Conservation (phyloP, 352 stramenopile genomes). For the Globisporangium alternatum region DNA sequence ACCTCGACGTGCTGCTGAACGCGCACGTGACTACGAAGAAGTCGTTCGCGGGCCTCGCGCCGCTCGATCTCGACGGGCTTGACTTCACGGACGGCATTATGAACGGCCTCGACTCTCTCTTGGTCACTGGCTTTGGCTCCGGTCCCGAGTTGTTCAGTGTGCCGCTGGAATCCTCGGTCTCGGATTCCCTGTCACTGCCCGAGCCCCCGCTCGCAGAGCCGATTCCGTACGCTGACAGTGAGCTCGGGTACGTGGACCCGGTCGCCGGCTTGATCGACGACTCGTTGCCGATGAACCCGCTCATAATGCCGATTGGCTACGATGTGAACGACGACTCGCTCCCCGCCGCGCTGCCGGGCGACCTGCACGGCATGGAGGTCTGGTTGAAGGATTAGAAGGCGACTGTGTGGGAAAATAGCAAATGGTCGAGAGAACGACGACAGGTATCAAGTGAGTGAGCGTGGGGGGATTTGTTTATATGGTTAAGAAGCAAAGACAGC, state of each 20-base stretch:
- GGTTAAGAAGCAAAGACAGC: neutral
- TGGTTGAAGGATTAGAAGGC: slow-evolving; percentile 72
- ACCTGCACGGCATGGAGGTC: slow-evolving; percentile 78
- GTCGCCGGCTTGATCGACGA: slow-evolving; percentile 55
- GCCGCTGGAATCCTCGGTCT: too few species aligned
- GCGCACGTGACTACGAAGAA: slow-evolving; percentile 64
- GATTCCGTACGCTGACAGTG: slow-evolving; percentile 36
- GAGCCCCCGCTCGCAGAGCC: slow-evolving; percentile 25
- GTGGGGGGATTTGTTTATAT: slow-evolving; percentile 3
- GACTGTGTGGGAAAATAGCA: neutral
- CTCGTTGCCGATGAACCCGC: slow-evolving; percentile 28
- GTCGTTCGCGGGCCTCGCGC: slow-evolving; percentile 51
- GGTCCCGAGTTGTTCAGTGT: slow-evolving; percentile 10
- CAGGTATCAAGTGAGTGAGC: neutral
- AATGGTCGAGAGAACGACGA: too few species aligned
- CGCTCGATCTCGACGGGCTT: slow-evolving; percentile 57
- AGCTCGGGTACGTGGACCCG: slow-evolving; percentile 39
- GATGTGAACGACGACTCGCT: slow-evolving; percentile 33
- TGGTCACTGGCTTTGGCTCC: slow-evolving; percentile 58
- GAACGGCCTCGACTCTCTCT: slow-evolving; percentile 74
- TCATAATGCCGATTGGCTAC: slow-evolving; percentile 74
- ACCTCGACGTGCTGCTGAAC: slow-evolving; percentile 71
- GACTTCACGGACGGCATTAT: slow-evolving; percentile 82
- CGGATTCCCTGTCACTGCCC: slow-evolving; percentile 7
- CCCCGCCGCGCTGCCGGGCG: slow-evolving; percentile 51